These are phyloP conservation scores for Mallotus repandus DNA, from an alignment of 441 rosid species.

Conservation along the genomic window DNA sequence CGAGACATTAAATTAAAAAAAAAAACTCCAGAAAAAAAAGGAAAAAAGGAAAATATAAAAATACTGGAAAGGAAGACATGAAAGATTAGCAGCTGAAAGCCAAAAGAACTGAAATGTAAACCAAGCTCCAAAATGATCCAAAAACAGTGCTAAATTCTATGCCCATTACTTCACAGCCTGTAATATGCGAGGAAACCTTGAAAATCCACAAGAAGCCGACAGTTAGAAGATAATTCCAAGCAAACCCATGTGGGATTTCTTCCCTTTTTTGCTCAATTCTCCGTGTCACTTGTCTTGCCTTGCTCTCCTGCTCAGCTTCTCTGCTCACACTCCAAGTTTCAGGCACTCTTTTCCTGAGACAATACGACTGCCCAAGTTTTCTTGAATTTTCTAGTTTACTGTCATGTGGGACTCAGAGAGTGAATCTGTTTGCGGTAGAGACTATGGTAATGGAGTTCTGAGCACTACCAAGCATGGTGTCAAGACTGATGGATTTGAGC, in stretches of 20 bases:
- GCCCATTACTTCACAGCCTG: constrained; percentile 82
- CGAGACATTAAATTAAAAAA: neutral
- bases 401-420: constrained; percentile 96
- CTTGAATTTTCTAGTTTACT: constrained; percentile 23
- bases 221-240: constrained; percentile 46
- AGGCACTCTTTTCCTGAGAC: constrained; percentile 12
- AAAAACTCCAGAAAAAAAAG: neutral
- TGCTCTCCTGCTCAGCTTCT: constrained; percentile 23
- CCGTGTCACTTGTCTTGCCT: constrained; percentile 25
- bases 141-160: constrained; percentile 29
- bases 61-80: neutral
- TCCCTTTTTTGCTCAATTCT: constrained; percentile 30
- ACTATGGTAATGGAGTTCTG: constrained; percentile 74
- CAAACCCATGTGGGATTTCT: constrained; percentile 76
- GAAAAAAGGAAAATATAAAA: neutral
- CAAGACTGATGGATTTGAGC: constrained; percentile 87
- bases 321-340: constrained; percentile 21
- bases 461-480: constrained; percentile 61
- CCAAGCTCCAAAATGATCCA: constrained; percentile 32
- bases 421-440: constrained; percentile 65
- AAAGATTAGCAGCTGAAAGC: constrained; percentile 26
- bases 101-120: constrained; percentile 3
- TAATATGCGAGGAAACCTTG: constrained; percentile 26
- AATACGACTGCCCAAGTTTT: constrained; percentile 5
- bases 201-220: constrained; percentile 56